Conservation (phyloP, 352 stramenopile genomes). For the Pythium brachiatum region DNA sequence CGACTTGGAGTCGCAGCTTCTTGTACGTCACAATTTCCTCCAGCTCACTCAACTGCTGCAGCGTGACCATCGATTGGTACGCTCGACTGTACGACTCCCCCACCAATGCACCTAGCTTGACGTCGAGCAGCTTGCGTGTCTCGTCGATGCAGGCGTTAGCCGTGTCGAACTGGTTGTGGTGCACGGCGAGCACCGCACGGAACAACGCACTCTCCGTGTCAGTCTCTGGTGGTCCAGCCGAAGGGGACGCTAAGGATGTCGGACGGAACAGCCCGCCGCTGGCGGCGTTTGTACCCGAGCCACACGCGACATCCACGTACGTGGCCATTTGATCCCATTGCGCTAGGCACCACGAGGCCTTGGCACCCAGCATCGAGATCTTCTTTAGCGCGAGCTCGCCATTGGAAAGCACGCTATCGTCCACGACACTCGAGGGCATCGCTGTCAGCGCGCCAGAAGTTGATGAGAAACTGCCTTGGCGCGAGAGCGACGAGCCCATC, state of each 20-base stretch:
- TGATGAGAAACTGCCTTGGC: slow-evolving; percentile 25
- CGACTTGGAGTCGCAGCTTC: slow-evolving; percentile 64
- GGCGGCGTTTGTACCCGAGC: slow-evolving; percentile 15
- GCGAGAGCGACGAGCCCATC: slow-evolving; percentile 19
- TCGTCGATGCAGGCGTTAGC: slow-evolving; percentile 94
- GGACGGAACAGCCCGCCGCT: not conserved
- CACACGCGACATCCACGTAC: slow-evolving; percentile 62
- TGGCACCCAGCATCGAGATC: slow-evolving; percentile 78
- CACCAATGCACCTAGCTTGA: slow-evolving; percentile 95
- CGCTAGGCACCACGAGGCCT: slow-evolving; percentile 81
- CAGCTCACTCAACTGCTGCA: slow-evolving; percentile 97
- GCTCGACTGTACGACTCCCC: slow-evolving; percentile 97
- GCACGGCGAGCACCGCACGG: slow-evolving; percentile 89
- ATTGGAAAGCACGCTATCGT: slow-evolving; percentile 25
- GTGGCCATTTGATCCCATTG: slow-evolving; percentile 83
- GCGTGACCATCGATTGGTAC: slow-evolving; percentile 97
- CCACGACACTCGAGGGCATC: not conserved
- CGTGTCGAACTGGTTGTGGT: slow-evolving; percentile 91
- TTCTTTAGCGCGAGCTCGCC: slow-evolving; percentile 48
- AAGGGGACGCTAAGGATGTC: not conserved
- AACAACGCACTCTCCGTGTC: slow-evolving; percentile 47
- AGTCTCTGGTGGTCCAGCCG: slow-evolving; percentile 11
- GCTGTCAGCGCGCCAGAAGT: slow-evolving; percentile 1
- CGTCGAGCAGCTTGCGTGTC: slow-evolving; percentile 94
- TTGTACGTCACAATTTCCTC: slow-evolving; percentile 89